Conservation (phyloP, 768 basidiomycete species). For the Sporobolomyces pararoseus region DNA sequence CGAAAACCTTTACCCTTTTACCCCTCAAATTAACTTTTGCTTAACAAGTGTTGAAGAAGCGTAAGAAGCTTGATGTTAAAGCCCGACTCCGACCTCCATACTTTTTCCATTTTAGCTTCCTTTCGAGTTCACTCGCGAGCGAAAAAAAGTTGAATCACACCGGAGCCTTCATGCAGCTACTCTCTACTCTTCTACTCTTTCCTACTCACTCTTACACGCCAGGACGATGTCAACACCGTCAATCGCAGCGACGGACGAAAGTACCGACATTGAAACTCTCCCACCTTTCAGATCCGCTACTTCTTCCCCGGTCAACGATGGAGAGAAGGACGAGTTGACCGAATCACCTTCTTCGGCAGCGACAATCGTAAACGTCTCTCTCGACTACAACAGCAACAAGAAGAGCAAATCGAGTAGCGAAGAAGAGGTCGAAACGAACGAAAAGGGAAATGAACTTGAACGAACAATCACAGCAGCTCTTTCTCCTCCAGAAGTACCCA, state of each 20-base stretch:
- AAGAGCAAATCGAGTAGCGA: no score
- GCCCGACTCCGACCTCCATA: background rate
- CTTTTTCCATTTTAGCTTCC: conserved; percentile 4
- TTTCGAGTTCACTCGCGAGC: background rate
- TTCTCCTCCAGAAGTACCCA: background rate
- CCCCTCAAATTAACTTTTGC: no score
- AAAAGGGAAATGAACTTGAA: background rate
- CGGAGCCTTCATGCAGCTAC: background rate
- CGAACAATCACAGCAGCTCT: background rate
- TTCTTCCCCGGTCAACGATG: background rate
- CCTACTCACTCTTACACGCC: background rate
- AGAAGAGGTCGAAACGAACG: background rate
- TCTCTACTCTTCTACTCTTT: background rate
- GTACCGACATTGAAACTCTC: conserved; percentile 1
- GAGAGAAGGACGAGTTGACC: background rate
- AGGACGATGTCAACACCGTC: background rate
- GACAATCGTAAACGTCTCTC: conserved; percentile 11
- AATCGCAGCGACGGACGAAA: background rate
- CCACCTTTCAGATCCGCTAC: background rate
- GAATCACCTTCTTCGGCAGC: conserved; percentile 1
- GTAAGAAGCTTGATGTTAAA: background rate
- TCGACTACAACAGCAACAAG: background rate
- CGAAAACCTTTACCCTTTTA: no score
- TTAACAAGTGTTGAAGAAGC: no score
- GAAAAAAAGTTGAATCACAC: no score